Evolutionary conservation across 192 early-diverging fungal species (phyloP), one percentile per base, ranked within the genome.

Genomic region (Podila horticola): DNA sequence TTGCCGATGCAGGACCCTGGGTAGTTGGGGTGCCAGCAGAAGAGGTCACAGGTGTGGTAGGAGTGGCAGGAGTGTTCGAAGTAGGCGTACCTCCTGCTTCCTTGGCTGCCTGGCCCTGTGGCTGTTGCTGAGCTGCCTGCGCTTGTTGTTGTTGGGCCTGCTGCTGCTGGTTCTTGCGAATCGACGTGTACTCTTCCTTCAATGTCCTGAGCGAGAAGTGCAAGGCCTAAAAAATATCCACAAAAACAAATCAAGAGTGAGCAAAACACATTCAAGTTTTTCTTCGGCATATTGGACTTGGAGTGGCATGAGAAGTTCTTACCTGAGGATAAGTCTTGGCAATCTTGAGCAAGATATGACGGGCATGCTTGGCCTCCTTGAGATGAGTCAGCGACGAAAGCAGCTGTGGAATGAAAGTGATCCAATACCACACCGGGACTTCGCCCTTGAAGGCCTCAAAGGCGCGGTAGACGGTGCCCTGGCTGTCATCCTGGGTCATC

Each of bases 381-480:
- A 73, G 31, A 75, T 91, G 89, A 11, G 90, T 83, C 22, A 99
- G 86, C 0, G 92, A 91, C 3, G 90, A 79, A 31, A 99, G 86
- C 17, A 99, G 88, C 82, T 99, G 97, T 5, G 98, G 97, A 61
- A 99, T 97, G 71, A 98, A 98, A 1, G 95, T 96, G 65, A 97
- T 96, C 98, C 98, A 99, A 86, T 97, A 97, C 97, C 96, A 98
- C 15, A 94, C 88, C 19, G 95, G 95, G 65, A 92, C 88, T 33
- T 99, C 98, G 26, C 92, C 91, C 70, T 97, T 97, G 89, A 94
- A 97, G 2, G 88, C 88, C 59, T 97, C 95, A 74, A 95, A 96
- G 5, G 93, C 92, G 22, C 91, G 88, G 58, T 91, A 88, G 41
- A 99, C 89, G 22, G 85, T 91, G 3, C 92, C 91, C 58, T 89